A percentile compares a stretch with the other conserved stretches of the same genome.
Conservation (phyloP, 352 stramenopile genomes). For the Pythium guiyangense region DNA sequence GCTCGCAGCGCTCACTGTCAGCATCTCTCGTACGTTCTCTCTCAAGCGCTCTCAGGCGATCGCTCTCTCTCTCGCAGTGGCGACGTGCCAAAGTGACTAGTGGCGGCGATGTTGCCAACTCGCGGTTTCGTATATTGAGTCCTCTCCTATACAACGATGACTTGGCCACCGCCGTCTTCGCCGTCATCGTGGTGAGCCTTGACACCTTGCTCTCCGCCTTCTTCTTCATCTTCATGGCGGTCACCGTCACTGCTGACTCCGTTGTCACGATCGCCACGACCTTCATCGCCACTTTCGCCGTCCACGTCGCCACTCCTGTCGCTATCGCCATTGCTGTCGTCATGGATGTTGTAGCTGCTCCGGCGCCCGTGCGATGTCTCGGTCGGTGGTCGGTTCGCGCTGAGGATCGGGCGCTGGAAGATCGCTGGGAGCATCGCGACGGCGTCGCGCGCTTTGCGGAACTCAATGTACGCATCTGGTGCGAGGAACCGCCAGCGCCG, state of each 20-base stretch:
- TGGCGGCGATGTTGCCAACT: too few relatives aligned
- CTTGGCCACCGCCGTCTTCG: too few relatives aligned
- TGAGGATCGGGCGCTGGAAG: constrained; percentile 38
- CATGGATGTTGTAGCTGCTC: constrained; percentile 4
- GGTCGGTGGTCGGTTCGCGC: constrained; percentile 14
- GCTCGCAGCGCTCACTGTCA: constrained; percentile 30
- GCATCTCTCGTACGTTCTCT: constrained; percentile 7
- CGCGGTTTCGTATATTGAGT: too few relatives aligned
- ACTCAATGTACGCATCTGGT: constrained; percentile 27
- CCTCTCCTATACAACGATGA: neutral
- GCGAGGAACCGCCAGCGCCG: constrained; percentile 37
- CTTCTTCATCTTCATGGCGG: neutral
- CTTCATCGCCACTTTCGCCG: too few relatives aligned
- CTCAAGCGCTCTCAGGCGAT: too few relatives aligned
- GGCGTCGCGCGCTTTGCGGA: constrained; percentile 18
- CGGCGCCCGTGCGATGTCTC: constrained; percentile 25
- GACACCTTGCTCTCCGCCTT: constrained; percentile 8
- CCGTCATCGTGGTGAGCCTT: neutral
- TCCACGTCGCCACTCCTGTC: too few relatives aligned
- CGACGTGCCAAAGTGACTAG: too few relatives aligned
- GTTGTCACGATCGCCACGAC: too few relatives aligned
- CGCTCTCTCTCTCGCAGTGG: too few relatives aligned
- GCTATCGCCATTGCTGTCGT: neutral
- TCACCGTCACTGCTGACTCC: too few relatives aligned
- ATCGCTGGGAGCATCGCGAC: constrained; percentile 30